phyloP scores from a whole-genome alignment of 2,329 filamentous ascomycete species.

The Macroventuria anomochaeta region DNA sequence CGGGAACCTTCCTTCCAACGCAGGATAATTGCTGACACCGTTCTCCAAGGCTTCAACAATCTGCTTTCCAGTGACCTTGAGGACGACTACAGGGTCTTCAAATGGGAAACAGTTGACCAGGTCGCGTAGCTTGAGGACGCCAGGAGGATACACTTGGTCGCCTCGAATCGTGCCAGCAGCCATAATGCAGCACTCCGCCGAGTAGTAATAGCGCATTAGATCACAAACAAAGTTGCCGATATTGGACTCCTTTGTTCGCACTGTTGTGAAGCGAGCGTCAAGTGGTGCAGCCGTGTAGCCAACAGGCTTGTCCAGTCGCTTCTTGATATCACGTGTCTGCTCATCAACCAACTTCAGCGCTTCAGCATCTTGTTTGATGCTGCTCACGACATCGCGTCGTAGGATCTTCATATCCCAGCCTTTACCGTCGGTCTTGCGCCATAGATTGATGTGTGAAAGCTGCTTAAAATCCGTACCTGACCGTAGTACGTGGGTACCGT shows the following conservation, averaged over 20 bases:
- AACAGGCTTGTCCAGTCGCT: constrained; percentile 80
- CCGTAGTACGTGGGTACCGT: constrained; percentile 81
- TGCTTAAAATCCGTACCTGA: constrained; percentile 94
- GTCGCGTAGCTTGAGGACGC: constrained; percentile 77
- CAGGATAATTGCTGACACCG: constrained; percentile 78
- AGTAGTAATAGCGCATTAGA: constrained; percentile 84
- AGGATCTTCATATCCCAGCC: constrained; percentile 82
- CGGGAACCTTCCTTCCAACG: constrained; percentile 81
- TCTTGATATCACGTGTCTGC: constrained; percentile 74
- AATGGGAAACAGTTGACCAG: constrained; percentile 92
- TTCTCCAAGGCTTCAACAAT: constrained; percentile 86
- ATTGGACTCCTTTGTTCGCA: constrained; percentile 79
- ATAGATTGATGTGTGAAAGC: constrained; percentile 83
- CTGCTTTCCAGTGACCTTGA: constrained; percentile 73
- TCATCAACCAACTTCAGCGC: constrained; percentile 69
- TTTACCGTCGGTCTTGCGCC: constrained; percentile 59
- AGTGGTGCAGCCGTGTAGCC: constrained; percentile 81
- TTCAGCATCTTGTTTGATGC: constrained; percentile 67
- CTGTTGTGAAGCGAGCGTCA: constrained; percentile 85
- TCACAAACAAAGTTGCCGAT: constrained; percentile 91
- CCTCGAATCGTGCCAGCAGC: constrained; percentile 25
- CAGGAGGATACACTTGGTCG: constrained; percentile 86
- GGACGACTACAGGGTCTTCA: constrained; percentile 84
- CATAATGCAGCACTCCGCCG: constrained; percentile 69
- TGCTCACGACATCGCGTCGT: constrained; percentile 74